Evolutionary conservation across 2,329 filamentous ascomycete genomes (phyloP), one percentile per base, ranked within the genome.

Genomic region (Mycosphaerella sp.): DNA sequence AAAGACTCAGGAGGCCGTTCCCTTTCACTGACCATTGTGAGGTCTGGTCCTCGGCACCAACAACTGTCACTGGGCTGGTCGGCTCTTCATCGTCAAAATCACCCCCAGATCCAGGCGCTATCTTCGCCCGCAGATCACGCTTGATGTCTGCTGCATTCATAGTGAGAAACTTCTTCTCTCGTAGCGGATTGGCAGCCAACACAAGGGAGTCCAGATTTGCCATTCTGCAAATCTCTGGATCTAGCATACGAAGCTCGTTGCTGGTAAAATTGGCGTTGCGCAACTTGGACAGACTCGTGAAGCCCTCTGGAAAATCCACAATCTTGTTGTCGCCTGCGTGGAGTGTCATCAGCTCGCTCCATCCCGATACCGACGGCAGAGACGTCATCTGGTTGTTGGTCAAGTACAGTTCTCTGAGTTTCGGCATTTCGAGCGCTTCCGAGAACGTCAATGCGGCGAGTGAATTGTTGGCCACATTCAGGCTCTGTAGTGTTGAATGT

Each of bases 141-240:
- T 95, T 95, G 58, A 97, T 75, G 51, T 93, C 87, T 11, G 89
- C 86, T 0, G 87, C 90, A 21, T 80, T 80, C 73, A 95, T 87
- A 0, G 82, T 86, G 11, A 91, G 76, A 62, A 93, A 89, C 67
- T 90, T 95, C 67, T 87, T 90, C 67, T 96, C 90, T 11, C 87
- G 80, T 11, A 98, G 74, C 0, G 93, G 93, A 64, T 98, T 98
- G n/a, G 89, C 90, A 42, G 84, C 84, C 32, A 98, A 76, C 4
- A 85, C 83, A 41, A 97, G 79, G 67, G 84, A 84, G 17, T 83
- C 79, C 8, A 98, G 74, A 43, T 73, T 83, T 5, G 89, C 82
- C 89, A 97, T 95, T 26, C 81, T 75, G 4, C 85, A 86, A 54
- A 97, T 81, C 59, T 83, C 84, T 0, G 88, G 79, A 31, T 93